A percentile compares a stretch with the other conserved stretches of the same genome.
These are phyloP conservation scores for Microbotryum saponariae DNA, from an alignment of 1,284 basidiomycete genomes.

Conservation along the genomic window DNA sequence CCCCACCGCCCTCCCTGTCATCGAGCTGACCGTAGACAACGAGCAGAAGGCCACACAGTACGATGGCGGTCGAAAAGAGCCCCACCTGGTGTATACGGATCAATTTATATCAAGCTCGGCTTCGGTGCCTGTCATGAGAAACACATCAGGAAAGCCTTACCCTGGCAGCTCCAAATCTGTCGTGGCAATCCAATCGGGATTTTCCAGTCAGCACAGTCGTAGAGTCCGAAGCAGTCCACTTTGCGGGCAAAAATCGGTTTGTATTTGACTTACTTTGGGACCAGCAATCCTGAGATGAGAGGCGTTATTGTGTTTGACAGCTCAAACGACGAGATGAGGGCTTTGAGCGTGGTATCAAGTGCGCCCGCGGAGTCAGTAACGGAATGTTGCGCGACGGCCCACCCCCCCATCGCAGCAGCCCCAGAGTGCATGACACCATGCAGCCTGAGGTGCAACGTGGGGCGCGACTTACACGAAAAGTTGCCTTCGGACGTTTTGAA, in stretches of 20 bases:
- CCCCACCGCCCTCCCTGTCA: neutral
- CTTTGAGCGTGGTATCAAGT: neutral
- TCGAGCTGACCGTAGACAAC: constrained; percentile 5
- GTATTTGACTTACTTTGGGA: constrained; percentile 6
- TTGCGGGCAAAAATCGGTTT: too few relatives aligned
- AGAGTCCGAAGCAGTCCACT: too few relatives aligned
- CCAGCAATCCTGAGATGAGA: constrained; percentile 14
- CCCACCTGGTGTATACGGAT: neutral
- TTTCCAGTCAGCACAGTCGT: neutral
- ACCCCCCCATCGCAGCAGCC: too few relatives aligned
- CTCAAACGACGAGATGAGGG: constrained; percentile 18
- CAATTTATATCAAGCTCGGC: too few relatives aligned
- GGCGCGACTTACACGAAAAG: constrained; percentile 11
- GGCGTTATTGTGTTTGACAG: constrained; percentile 26
- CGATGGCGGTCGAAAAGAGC: constrained; percentile 15
- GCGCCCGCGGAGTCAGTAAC: neutral
- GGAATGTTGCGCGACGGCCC: neutral
- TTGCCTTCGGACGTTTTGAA: constrained; percentile 11
- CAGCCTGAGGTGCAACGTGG: neutral
- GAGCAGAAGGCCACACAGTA: constrained; percentile 17
- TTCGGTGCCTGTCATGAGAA: too few relatives aligned
- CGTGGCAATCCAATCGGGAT: neutral
- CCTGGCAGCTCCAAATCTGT: constrained; percentile 16
- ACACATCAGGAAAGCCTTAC: too few relatives aligned
- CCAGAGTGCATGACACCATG: too few relatives aligned